phyloP scores from a whole-genome alignment of 805 yeast species.

The Lachancea quebecensis region DNA sequence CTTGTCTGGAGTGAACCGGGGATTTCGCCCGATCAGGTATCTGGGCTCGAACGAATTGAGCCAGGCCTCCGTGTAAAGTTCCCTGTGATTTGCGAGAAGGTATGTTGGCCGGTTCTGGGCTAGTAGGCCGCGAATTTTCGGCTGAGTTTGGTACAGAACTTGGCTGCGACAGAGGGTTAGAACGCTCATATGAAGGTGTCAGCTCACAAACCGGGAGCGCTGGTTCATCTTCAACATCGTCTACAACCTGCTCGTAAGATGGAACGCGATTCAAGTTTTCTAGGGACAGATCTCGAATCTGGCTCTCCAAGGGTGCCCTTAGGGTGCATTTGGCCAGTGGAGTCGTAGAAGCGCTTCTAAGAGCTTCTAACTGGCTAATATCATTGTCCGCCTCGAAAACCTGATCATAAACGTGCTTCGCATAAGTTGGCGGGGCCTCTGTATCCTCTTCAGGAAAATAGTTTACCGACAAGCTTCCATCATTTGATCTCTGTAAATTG shows the following conservation, averaged over 20 bases:
- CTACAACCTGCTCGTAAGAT: conserved; percentile 65
- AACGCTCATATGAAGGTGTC: conserved; percentile 51
- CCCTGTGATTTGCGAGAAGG: neutral
- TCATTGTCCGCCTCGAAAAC: conserved; percentile 41
- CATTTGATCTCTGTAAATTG: conserved; percentile 4
- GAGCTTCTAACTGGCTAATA: neutral
- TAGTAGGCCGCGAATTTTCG: neutral
- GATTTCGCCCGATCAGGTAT: neutral
- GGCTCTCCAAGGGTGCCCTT: conserved; percentile 3
- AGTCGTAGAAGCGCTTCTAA: conserved; percentile 2
- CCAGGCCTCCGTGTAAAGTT: neutral
- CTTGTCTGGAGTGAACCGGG: neutral
- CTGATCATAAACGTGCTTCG: conserved; percentile 62
- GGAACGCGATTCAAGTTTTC: conserved; percentile 58
- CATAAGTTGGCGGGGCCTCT: conserved; percentile 72
- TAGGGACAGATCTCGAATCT: conserved; percentile 23
- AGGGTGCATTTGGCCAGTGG: neutral
- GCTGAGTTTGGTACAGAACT: neutral
- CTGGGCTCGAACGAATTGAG: neutral
- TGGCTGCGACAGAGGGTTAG: neutral
- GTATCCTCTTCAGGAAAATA: conserved; percentile 35
- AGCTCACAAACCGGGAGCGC: conserved; percentile 22
- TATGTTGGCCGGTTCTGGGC: neutral
- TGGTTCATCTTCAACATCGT: conserved; percentile 37
- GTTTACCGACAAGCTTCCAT: conserved; percentile 20